These are phyloP conservation scores for Blastocystis hominis DNA, from an alignment of 352 stramenopile species.

Conservation along the genomic window DNA sequence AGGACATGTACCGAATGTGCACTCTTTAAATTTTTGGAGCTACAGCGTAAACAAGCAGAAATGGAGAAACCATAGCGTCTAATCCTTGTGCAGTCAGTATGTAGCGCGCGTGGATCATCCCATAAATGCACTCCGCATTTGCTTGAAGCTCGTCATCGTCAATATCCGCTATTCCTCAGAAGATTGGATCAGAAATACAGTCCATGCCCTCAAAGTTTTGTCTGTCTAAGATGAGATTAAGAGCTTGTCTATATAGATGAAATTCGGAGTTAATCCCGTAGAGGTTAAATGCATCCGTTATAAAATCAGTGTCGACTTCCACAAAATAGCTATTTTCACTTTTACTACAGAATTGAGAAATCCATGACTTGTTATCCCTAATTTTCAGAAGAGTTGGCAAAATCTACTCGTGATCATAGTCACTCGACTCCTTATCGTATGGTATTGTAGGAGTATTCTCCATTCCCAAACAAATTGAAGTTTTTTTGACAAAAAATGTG, in stretches of 20 bases:
- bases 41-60: not conserved
- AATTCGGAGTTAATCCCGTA: conserved; percentile 80
- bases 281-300: conserved; percentile 99
- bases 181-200: not conserved
- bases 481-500: too few species aligned
- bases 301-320: conserved; percentile 92
- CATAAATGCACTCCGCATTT: conserved; percentile 91
- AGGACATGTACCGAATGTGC: conserved; percentile 92
- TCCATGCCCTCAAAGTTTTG: not conserved
- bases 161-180: not conserved
- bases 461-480: not conserved
- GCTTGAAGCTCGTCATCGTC: conserved; percentile 83
- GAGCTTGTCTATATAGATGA: conserved; percentile 96
- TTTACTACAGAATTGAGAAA: conserved; percentile 94
- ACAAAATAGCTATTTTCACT: conserved; percentile 97
- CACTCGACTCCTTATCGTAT: not conserved
- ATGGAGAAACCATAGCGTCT: conserved; percentile 70
- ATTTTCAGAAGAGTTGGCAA: not conserved
- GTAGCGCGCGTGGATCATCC: conserved; percentile 97
- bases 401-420: not conserved
- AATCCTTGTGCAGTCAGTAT: conserved; percentile 97
- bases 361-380: conserved; percentile 72
- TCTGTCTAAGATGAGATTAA: conserved; percentile 87
- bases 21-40: conserved; percentile 90
- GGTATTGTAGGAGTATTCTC: not conserved